phyloP scores from a whole-genome alignment of 805 yeast genomes.

The Isabelozyma gotoi region DNA sequence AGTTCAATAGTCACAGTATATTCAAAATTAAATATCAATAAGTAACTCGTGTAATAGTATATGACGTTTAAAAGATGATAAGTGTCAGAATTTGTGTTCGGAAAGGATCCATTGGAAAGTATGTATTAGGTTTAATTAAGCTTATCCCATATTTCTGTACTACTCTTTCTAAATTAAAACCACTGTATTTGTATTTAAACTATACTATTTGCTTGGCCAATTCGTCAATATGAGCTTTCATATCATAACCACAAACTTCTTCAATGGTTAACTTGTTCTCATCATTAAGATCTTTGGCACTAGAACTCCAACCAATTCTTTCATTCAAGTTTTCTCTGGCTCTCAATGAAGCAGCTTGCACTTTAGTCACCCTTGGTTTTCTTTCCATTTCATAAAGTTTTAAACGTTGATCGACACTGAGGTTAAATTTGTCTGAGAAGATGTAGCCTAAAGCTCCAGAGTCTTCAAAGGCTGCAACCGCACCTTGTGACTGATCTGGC shows the following conservation, averaged over 20 bases:
- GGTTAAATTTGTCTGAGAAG: slow-evolving; percentile 21
- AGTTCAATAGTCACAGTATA: neutral
- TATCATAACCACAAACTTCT: slow-evolving; percentile 30
- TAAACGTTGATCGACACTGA: slow-evolving; percentile 18
- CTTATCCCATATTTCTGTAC: too few relatives aligned
- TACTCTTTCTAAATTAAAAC: too few relatives aligned
- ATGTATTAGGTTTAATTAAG: too few relatives aligned
- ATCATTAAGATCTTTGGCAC: slow-evolving; percentile 11
- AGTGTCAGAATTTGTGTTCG: too few relatives aligned
- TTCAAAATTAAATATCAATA: neutral
- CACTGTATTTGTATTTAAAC: neutral
- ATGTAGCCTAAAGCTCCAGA: slow-evolving; percentile 22
- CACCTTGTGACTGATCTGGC: slow-evolving; percentile 21
- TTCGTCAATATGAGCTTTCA: slow-evolving; percentile 21
- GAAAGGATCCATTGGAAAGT: too few relatives aligned
- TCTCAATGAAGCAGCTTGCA: slow-evolving; percentile 28
- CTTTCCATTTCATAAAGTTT: slow-evolving; percentile 22
- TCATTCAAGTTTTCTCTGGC: slow-evolving; percentile 30
- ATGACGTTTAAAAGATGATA: too few relatives aligned
- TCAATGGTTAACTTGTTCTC: slow-evolving; percentile 23
- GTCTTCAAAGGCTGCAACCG: slow-evolving; percentile 22
- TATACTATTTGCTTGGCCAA: slow-evolving; percentile 4
- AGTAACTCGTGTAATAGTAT: neutral
- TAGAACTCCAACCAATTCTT: slow-evolving; percentile 27
- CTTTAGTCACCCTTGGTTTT: slow-evolving; percentile 25